These are phyloP conservation scores for Sideroxylon spinosum DNA, from an alignment of 179 eudicot genomes.

Conservation along the genomic window DNA sequence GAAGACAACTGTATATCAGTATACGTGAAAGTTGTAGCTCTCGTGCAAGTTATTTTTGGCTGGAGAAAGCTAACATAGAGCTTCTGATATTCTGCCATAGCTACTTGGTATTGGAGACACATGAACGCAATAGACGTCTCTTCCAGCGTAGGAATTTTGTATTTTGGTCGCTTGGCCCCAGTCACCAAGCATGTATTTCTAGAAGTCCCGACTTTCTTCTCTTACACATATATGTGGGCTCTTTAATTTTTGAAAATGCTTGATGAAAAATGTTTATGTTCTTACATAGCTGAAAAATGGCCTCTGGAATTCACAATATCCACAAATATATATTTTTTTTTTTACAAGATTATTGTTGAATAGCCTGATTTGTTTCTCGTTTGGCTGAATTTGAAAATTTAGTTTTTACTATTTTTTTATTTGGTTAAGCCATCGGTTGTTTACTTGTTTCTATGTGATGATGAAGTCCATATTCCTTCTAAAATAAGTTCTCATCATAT, in stretches of 20 bases:
- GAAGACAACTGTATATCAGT: too few relatives aligned
- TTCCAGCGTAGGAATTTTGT: too few relatives aligned
- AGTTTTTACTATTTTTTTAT: neutral
- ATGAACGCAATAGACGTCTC: too few relatives aligned
- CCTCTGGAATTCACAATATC: neutral
- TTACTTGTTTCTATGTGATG: neutral
- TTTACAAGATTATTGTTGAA: neutral
- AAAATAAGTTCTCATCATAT: neutral
- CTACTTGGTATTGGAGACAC: too few relatives aligned
- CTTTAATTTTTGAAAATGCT: neutral
- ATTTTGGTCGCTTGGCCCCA: too few relatives aligned
- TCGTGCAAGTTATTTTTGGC: neutral
- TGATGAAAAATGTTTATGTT: neutral
- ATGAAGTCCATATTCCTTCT: neutral
- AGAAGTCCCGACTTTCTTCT: neutral
- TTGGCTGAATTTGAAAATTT: neutral
- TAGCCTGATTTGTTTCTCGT: neutral
- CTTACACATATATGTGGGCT: neutral
- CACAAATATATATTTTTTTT: neutral
- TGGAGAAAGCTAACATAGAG: too few relatives aligned
- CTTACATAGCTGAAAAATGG: neutral
- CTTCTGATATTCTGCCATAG: too few relatives aligned
- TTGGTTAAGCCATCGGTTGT: neutral
- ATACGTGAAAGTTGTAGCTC: neutral
- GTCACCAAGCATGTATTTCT: too few relatives aligned